Evolutionary conservation across 768 basidiomycete genomes (phyloP).

Genomic region (Suillus occidentalis): DNA sequence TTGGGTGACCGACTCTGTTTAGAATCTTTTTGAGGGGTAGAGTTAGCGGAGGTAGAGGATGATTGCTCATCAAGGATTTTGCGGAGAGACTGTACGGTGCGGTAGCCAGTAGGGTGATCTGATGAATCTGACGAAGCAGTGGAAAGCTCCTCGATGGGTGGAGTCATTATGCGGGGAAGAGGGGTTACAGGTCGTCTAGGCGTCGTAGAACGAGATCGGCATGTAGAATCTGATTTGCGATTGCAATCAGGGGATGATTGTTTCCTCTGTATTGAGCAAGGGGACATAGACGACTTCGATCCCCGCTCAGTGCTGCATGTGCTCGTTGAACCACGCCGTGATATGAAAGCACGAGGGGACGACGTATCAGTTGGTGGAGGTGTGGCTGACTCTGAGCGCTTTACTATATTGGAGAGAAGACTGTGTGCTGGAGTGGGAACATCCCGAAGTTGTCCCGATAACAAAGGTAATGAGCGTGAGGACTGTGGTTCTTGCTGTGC

Average conservation of each 20-base stretch:
- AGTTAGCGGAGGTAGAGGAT: slow-evolving; percentile 34
- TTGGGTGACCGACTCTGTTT: slow-evolving; percentile 19
- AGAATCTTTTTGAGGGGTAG: slow-evolving; percentile 13
- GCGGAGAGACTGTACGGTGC: slow-evolving; percentile 63
- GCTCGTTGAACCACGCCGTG: slow-evolving; percentile 35
- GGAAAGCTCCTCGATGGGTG: slow-evolving; percentile 55
- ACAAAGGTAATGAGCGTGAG: slow-evolving; percentile 2
- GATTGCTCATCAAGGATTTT: slow-evolving; percentile 61
- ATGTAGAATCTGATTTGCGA: slow-evolving; percentile 12
- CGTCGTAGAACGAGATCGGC: slow-evolving; percentile 31
- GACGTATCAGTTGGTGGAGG: slow-evolving; percentile 15
- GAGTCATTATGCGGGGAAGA: slow-evolving; percentile 47
- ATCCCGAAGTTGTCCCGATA: slow-evolving; percentile 40
- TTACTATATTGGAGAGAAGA: slow-evolving; percentile 59
- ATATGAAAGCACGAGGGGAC: slow-evolving; percentile 31
- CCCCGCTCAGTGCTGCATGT: slow-evolving; percentile 29
- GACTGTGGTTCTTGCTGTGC: slow-evolving; percentile 7
- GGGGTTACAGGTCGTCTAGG: slow-evolving; percentile 26
- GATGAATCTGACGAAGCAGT: slow-evolving; percentile 54
- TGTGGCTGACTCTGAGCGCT: slow-evolving; percentile 31
- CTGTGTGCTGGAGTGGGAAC: slow-evolving; percentile 58
- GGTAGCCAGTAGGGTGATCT: slow-evolving; percentile 52
- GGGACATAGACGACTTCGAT: slow-evolving; percentile 14
- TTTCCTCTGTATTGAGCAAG: slow-evolving; percentile 15
- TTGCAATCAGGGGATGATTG: slow-evolving; percentile 16